phyloP scores from a whole-genome alignment of 768 basidiomycete species.

The Hortiboletus campestris region DNA sequence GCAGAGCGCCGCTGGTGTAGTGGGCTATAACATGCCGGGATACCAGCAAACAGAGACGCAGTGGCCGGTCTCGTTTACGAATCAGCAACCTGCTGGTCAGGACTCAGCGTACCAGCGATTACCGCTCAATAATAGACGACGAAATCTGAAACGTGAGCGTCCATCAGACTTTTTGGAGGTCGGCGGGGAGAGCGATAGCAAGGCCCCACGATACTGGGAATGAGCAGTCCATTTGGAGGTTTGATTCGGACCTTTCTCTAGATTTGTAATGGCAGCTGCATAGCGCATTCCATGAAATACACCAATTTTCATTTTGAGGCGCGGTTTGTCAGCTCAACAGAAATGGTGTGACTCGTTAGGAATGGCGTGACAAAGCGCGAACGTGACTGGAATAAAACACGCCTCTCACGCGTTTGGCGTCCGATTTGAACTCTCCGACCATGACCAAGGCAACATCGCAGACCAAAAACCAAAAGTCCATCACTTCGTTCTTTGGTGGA shows the following conservation, averaged over 20 bases:
- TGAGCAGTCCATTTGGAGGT: slow-evolving; percentile 25
- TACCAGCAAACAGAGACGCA: slow-evolving; percentile 39
- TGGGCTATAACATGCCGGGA: slow-evolving; percentile 43
- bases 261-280: slow-evolving; percentile 5
- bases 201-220: slow-evolving; percentile 78
- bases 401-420: slow-evolving; percentile 10
- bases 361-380: slow-evolving; percentile 20
- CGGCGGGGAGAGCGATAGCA: slow-evolving; percentile 58
- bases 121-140: slow-evolving; percentile 76
- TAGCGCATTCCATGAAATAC: slow-evolving; percentile 9
- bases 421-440: slow-evolving; percentile 3
- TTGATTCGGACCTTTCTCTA: neutral
- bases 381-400: slow-evolving; percentile 25
- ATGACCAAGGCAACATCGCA: slow-evolving; percentile 52
- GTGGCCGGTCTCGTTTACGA: slow-evolving; percentile 52
- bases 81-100: slow-evolving; percentile 63
- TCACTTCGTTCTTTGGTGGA: slow-evolving; percentile 54
- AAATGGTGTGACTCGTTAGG: slow-evolving; percentile 13
- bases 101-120: slow-evolving; percentile 88
- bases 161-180: slow-evolving; percentile 84
- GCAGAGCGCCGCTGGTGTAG: slow-evolving; percentile 29
- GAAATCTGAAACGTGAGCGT: slow-evolving; percentile 76
- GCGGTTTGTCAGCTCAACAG: slow-evolving; percentile 2
- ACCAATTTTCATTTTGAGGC: neutral
- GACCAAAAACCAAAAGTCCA: slow-evolving; percentile 48